Evolutionary conservation across 169 alveolate species (phyloP).

Genomic region (Eimeria falciformis): DNA sequence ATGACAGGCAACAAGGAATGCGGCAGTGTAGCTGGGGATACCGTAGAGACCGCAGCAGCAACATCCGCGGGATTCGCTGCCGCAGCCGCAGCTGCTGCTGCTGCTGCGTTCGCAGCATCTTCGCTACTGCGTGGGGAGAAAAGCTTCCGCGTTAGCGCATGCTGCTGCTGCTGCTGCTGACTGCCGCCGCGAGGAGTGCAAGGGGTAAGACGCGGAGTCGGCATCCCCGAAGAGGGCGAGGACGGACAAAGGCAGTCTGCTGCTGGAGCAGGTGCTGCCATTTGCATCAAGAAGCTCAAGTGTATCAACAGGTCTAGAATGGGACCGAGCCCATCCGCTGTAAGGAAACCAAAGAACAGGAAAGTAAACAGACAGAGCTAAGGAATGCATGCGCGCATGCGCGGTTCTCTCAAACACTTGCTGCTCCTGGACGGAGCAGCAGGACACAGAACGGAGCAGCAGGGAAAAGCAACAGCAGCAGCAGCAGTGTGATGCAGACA

Average conservation of each 20-base stretch:
- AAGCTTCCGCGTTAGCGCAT: not conserved
- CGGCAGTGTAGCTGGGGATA: conserved; percentile 18
- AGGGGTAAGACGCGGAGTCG: conserved; percentile 12
- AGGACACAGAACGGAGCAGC: no score
- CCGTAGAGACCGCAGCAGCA: conserved; percentile 5
- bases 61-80: conserved; percentile 3
- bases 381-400: no score
- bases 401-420: no score
- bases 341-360: no score
- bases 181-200: conserved; percentile 19
- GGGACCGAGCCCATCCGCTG: conserved; percentile 30
- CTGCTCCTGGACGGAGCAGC: no score
- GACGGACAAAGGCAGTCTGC: conserved; percentile 45
- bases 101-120: not conserved
- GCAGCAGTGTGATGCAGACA: not conserved
- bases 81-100: conserved; percentile 10
- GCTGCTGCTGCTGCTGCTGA: conserved; percentile 46
- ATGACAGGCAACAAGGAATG: not conserved
- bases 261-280: conserved; percentile 5
- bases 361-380: no score
- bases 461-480: not conserved
- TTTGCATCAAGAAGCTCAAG: conserved; percentile 20
- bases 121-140: conserved; percentile 10
- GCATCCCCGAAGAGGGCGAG: conserved; percentile 42
- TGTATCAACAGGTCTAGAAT: conserved; percentile 25